phyloP scores from a whole-genome alignment of 805 yeast genomes.

The Cyberlindnera subsufficiens region DNA sequence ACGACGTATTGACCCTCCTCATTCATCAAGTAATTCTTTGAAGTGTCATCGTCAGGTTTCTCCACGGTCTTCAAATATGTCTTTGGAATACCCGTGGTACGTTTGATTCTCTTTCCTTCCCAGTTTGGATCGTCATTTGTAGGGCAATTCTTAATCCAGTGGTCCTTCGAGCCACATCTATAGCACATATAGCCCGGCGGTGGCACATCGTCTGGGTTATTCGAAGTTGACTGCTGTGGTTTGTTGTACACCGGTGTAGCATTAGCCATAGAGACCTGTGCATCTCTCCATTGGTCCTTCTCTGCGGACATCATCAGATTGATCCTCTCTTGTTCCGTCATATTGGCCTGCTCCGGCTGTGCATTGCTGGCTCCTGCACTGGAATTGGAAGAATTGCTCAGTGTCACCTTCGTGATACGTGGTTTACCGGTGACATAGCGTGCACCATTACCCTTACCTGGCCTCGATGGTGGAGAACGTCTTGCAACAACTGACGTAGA shows the following conservation, averaged over 20 bases:
- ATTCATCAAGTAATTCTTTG: conserved; percentile 69
- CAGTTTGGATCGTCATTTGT: conserved; percentile 87
- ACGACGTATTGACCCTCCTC: conserved; percentile 95
- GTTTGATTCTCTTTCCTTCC: conserved; percentile 85
- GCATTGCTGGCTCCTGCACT: conserved; percentile 1
- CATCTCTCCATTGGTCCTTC: conserved; percentile 90
- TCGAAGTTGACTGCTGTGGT: conserved; percentile 24
- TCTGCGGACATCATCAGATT: conserved; percentile 90
- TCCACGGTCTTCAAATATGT: conserved; percentile 83
- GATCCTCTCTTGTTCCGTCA: conserved; percentile 82
- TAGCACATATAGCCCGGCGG: conserved; percentile 97
- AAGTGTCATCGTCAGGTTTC: conserved; percentile 64
- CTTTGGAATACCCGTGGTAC: conserved; percentile 97
- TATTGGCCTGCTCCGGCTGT: conserved; percentile 2
- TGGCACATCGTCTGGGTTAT: conserved; percentile 62
- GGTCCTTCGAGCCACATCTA: conserved; percentile 93
- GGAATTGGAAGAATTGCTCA: conserved; percentile 10
- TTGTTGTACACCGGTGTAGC: conserved; percentile 70
- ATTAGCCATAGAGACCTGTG: conserved; percentile 84
- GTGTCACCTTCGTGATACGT: conserved; percentile 32
- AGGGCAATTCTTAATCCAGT: conserved; percentile 96
- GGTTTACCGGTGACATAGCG: conserved; percentile 75
- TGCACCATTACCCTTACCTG: conserved; percentile 47
- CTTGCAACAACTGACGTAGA: conserved; percentile 79
- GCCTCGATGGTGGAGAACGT: conserved; percentile 61